Percentiles rank a stretch among this genome's conserved stretches.
Evolutionary conservation across 2,329 filamentous ascomycete genomes (phyloP).

Genomic region (Tolypocladium album): DNA sequence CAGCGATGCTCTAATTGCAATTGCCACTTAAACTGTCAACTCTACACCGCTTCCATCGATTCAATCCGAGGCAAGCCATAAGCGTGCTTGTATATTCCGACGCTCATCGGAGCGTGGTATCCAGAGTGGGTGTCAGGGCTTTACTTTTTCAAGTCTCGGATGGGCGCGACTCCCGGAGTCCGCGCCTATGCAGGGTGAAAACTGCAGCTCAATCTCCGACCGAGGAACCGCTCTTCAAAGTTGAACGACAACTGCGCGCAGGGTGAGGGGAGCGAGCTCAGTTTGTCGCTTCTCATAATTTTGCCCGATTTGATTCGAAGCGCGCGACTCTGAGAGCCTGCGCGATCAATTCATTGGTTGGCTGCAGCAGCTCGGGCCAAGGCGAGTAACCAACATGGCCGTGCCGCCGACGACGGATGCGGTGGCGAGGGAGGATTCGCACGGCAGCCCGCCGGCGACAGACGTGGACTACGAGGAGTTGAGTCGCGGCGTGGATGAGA

Average conservation of each 20-base stretch:
- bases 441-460: neutral
- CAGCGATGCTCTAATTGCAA: neutral
- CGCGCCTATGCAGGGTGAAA: neutral
- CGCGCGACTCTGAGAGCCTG: neutral
- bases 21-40: neutral
- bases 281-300: neutral
- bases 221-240: neutral
- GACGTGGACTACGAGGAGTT: neutral
- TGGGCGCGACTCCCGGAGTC: neutral
- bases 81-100: neutral
- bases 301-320: neutral
- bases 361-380: neutral
- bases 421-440: neutral
- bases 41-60: too few species aligned
- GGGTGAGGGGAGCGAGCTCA: neutral
- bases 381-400: neutral
- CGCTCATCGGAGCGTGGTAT: neutral
- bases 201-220: neutral
- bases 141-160: neutral
- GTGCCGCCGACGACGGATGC: neutral
- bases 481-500: slow-evolving; percentile 25
- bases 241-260: neutral
- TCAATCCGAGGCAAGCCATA: neutral
- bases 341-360: neutral
- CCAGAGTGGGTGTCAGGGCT: neutral